phyloP scores from a whole-genome alignment of 225 moss, liverwort and hornwort species.

The Bryum argenteum region DNA sequence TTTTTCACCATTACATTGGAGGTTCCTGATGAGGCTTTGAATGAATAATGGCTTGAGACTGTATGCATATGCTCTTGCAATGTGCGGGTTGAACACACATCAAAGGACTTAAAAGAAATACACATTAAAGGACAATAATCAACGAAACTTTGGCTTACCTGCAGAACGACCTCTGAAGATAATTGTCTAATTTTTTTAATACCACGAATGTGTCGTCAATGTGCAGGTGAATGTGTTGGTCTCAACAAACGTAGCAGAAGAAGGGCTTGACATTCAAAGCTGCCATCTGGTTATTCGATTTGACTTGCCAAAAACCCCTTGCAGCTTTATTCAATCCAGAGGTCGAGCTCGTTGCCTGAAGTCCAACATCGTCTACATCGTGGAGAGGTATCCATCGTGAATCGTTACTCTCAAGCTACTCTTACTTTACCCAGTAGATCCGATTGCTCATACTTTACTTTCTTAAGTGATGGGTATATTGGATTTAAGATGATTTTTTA shows the following conservation, averaged over 20 bases:
- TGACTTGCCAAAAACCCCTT: constrained; percentile 82
- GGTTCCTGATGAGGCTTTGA: constrained; percentile 19
- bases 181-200: neutral
- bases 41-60: constrained; percentile 1
- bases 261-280: constrained; percentile 96
- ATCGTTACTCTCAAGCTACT: constrained; percentile 18
- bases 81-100: neutral
- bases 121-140: neutral
- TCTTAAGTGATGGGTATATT: neutral
- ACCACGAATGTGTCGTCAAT: constrained; percentile 6
- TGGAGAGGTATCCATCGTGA: constrained; percentile 62
- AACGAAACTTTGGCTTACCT: constrained; percentile 3
- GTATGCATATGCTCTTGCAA: neutral
- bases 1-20: neutral
- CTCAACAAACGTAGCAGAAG: constrained; percentile 96
- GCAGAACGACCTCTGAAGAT: constrained; percentile 16
- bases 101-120: neutral
- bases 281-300: constrained; percentile 94
- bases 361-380: constrained; percentile 73
- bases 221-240: constrained; percentile 88
- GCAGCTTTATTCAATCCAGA: constrained; percentile 91
- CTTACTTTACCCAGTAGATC: constrained; percentile 14
- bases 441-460: neutral
- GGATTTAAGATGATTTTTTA: neutral
- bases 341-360: constrained; percentile 90